Evolutionary conservation across 176 grass and related monocot species (phyloP).

Genomic region (Carex cristatella): DNA sequence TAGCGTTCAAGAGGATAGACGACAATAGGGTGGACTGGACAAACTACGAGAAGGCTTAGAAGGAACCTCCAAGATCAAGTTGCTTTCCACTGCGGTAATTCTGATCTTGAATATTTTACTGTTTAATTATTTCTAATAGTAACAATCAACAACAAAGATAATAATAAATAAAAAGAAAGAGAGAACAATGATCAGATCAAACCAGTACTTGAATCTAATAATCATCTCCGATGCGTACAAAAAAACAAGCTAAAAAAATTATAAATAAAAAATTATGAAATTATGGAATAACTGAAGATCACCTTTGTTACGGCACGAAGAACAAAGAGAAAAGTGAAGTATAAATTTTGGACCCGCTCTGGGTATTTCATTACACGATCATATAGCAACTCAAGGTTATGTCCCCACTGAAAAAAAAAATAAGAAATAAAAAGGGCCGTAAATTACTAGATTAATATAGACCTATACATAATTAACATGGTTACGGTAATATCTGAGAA

Average conservation of each 20-base stretch:
- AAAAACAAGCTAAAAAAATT: background rate
- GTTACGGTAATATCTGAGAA: background rate
- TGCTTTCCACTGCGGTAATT: no score
- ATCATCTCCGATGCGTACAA: background rate
- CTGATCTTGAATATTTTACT: no score
- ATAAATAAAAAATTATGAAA: background rate
- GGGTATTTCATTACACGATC: conserved; percentile 80
- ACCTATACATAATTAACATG: background rate
- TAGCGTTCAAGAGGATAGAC: no score
- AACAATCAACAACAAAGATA: background rate
- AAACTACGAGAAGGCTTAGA: no score
- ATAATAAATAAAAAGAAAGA: background rate
- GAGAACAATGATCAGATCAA: background rate
- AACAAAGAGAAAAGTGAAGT: conserved; percentile 92
- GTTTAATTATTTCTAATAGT: no score
- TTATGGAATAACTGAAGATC: background rate
- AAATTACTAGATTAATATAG: background rate
- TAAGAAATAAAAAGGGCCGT: background rate
- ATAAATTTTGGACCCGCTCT: conserved; percentile 77
- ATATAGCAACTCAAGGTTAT: conserved; percentile 74
- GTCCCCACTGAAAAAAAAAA: conserved; percentile 62
- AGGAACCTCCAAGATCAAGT: no score
- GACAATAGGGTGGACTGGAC: no score
- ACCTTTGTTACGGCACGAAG: conserved; percentile 97
- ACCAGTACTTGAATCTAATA: background rate